These are phyloP conservation scores for Grammothele lineata DNA, from an alignment of 768 basidiomycete genomes.

Conservation along the genomic window DNA sequence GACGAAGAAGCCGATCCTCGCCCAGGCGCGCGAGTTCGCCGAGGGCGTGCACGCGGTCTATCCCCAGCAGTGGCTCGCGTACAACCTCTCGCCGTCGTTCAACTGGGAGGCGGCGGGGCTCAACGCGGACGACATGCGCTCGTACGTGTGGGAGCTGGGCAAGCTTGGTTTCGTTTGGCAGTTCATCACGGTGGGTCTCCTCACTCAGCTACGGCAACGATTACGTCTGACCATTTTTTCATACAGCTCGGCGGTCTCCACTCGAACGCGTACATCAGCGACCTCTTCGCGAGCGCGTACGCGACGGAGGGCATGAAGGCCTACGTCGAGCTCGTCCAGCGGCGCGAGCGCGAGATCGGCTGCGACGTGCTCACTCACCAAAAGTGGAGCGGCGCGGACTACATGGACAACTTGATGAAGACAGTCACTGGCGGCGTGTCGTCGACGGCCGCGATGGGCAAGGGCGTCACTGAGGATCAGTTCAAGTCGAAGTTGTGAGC, in stretches of 20 bases:
- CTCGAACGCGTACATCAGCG: slow-evolving; percentile 95
- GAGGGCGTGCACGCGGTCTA: slow-evolving; percentile 76
- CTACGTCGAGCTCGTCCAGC: slow-evolving; percentile 92
- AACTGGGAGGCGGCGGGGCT: slow-evolving; percentile 95
- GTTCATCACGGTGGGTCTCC: slow-evolving; percentile 85
- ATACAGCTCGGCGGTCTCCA: slow-evolving; percentile 89
- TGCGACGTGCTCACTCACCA: slow-evolving; percentile 98
- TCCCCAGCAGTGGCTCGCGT: slow-evolving; percentile 93
- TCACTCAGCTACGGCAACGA: not conserved
- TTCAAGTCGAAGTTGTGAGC: slow-evolving; percentile 50
- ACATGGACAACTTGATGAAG: slow-evolving; percentile 86
- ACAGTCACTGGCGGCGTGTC: slow-evolving; percentile 97
- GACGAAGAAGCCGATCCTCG: slow-evolving; percentile 90
- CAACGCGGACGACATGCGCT: slow-evolving; percentile 77
- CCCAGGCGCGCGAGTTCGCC: slow-evolving; percentile 91
- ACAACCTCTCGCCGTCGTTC: slow-evolving; percentile 92
- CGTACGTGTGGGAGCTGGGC: slow-evolving; percentile 89
- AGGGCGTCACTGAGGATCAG: slow-evolving; percentile 90
- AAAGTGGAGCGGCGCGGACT: slow-evolving; percentile 97
- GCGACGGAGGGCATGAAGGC: slow-evolving; percentile 98
- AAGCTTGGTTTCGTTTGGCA: slow-evolving; percentile 98
- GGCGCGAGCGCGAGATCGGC: slow-evolving; percentile 87
- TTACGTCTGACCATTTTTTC: not conserved
- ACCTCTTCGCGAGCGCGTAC: slow-evolving; percentile 84
- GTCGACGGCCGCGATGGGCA: slow-evolving; percentile 99